Percentiles rank a stretch among this genome's conserved stretches.
Evolutionary conservation across 148 eudicot genomes (phyloP).

Genomic region (Beta vulgaris): DNA sequence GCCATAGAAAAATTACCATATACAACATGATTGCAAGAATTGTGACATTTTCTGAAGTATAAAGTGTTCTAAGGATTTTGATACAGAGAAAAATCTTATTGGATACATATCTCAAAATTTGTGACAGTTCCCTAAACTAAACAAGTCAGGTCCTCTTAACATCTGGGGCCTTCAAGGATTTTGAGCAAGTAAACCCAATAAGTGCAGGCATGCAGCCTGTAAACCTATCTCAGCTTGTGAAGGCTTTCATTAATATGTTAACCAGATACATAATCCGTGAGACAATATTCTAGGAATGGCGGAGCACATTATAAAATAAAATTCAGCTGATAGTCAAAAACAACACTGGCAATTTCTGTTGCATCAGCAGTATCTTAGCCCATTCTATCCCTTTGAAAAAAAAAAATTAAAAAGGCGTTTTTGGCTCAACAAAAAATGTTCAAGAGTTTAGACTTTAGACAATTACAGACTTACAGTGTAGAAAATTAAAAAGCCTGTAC

Average conservation of each 20-base stretch:
- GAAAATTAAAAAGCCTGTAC: slow-evolving; percentile 1
- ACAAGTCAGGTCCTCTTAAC: no score
- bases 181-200: no score
- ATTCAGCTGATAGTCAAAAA: neutral
- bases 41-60: no score
- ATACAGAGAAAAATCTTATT: no score
- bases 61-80: no score
- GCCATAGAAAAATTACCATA: no score
- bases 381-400: neutral
- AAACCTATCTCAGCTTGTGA: neutral
- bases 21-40: no score
- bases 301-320: neutral
- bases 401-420: neutral
- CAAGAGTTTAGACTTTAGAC: no score
- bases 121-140: no score
- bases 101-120: no score
- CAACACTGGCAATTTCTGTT: neutral
- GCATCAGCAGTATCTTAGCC: neutral
- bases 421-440: neutral
- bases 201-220: no score
- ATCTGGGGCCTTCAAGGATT: no score
- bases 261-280: neutral
- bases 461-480: neutral
- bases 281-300: neutral
- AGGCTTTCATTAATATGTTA: neutral